Base-by-base conservation (phyloP, 805 yeast genomes). In the Zygotorulaspora florentina region DNA sequence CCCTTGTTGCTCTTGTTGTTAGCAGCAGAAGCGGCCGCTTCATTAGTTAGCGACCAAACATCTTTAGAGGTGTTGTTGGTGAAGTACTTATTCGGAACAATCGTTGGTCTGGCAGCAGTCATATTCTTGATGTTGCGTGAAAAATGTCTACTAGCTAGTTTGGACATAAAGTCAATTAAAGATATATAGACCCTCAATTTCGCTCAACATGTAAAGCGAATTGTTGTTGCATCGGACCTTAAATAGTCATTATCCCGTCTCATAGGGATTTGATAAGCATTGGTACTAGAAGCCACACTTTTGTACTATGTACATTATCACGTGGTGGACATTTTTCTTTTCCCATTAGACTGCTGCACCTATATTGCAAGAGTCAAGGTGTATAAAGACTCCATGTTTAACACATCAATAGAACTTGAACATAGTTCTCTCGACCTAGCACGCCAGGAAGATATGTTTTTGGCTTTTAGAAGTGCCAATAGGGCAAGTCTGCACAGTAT, bases 11-110 rank as follows among this genome's bases (percentile, higher is more conserved):
- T 69, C 2, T 63, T 55, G 44, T 64, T 62, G 8, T 55, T 59
- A 51, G 81, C 83, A 11, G 95, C 89, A 3, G 79, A 79, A 2
- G 95, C 95, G 0, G 98, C 97, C 2, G 99, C 85, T 60, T 90
- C 98, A 62, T 93, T 93, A 67, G 95, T 87, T 53, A 93, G 70
- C 2, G 95, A 77, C 99, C 99, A 93, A 39, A 93, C 90, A 65
- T 93, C 99, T 61, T 89, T 87, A 37, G 83, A 80, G 12, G 81
- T 79, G 30, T 83, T 75, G 25, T 51, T 47, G 40, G 80, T 74
- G 68, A 86, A 85, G 64, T 85, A 84, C 40, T 56, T 54, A 55
- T 65, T 62, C 25, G 67, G 62, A 25, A 51, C 48, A 25, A 62
- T 52, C n/a, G 45, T 42, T 15, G 52, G 42, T 34, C 45, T 48